Base-by-base conservation (phyloP, 495 filamentous ascomycete species). In the Emericellopsis terricola region DNA sequence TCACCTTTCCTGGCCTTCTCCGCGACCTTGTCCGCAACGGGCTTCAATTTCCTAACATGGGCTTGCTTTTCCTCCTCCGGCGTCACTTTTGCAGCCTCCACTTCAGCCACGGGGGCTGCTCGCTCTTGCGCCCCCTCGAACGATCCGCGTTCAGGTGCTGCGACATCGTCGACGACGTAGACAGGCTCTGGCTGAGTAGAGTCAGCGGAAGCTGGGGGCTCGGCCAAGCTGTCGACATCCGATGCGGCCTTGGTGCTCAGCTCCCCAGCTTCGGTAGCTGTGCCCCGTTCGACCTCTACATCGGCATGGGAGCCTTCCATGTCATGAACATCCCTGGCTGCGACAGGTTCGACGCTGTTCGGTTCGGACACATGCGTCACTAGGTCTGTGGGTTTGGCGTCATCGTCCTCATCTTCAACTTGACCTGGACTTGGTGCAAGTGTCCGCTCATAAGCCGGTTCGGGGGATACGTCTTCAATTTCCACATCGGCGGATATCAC, bases 1-100 rank as follows among this genome's bases (percentile, higher is more conserved):
- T 51, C 46, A 50, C 45, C 50, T 49, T 43, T 44, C 15, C 37
- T 38, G 18, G 26, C 43, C 36, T 26, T 49, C 30, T 33, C 37
- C 26, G 35, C 36, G 10, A 40, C 17, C 29, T 36, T 50, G 29
- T 41, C 38, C 30, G 46, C 43, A 24, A 34, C 36, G 37, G 40
- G 36, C 19, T 48, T 46, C n/a, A n/a, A 14, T 38, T 42, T 17
- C 41, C 43, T 38, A 44, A 36, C 3, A 29, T 40, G 37, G 48
- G 40, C 18, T 44, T 45, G 38, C 19, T 42, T 39, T 19, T n/a
- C 32, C 19, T 33, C 36, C 18, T 43, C 34, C 31, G 32, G 20
- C 10, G 16, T 28, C 9, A 4, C n/a, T n/a, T 19, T 17, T 13
- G 34, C 14, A 13, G 13, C 34, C 26, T 28, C 33, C 24, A 24